Evolutionary conservation across 257 asterid genomes (phyloP).

Genomic region (Haberlea rhodopensis): DNA sequence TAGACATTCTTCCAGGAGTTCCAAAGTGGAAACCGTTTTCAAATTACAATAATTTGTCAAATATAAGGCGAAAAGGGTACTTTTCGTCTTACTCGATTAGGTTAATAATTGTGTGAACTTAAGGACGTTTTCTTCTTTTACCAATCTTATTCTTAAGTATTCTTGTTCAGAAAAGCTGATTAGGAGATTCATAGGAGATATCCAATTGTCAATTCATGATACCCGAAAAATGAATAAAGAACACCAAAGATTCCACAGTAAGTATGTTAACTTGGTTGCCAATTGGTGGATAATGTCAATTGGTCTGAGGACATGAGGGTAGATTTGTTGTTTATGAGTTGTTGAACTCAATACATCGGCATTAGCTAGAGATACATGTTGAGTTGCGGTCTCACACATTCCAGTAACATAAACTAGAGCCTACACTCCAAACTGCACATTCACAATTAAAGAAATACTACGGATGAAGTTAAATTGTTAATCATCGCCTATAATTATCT

Average conservation of each 20-base stretch:
- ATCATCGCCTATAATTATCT: too few species aligned
- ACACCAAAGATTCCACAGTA: slow-evolving; percentile 6
- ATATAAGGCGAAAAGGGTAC: slow-evolving; percentile 3
- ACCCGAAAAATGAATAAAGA: slow-evolving; percentile 2
- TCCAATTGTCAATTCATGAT: slow-evolving; percentile 19
- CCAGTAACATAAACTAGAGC: slow-evolving; percentile 11
- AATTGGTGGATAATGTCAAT: background rate
- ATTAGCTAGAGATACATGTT: too few species aligned
- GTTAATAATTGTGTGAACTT: background rate
- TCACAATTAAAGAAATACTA: background rate
- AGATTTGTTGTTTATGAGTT: too few species aligned
- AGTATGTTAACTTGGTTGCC: slow-evolving; percentile 4
- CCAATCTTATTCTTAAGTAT: slow-evolving; percentile 19
- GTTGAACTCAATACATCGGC: too few species aligned
- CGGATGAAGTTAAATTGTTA: background rate
- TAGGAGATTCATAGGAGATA: background rate
- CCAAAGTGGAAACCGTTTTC: too few species aligned
- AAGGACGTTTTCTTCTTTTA: slow-evolving; percentile 9
- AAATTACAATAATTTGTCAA: slow-evolving; percentile 1
- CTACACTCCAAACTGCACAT: background rate
- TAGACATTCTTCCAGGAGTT: background rate
- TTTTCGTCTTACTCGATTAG: background rate
- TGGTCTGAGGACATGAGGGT: background rate
- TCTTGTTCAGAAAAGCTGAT: background rate
- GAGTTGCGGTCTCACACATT: slow-evolving; percentile 6